These are phyloP conservation scores for Cordyceps farinosa DNA, from an alignment of 2,329 filamentous ascomycete species.

Conservation along the genomic window DNA sequence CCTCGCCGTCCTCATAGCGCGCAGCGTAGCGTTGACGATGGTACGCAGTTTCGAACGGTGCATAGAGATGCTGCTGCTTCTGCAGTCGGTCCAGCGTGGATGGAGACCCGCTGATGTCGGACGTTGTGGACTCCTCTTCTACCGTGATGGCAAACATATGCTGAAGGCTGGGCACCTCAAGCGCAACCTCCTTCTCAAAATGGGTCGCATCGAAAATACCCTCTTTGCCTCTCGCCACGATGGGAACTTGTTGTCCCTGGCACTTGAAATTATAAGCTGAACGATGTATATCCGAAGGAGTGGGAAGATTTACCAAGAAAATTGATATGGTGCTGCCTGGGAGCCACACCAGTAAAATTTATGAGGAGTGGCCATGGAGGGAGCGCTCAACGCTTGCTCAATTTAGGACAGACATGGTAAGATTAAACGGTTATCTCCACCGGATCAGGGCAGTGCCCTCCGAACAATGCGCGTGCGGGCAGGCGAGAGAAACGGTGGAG, in stretches of 20 bases:
- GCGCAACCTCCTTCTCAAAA: background rate
- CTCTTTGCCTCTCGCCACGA: background rate
- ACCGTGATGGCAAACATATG: background rate
- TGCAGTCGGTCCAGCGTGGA: background rate
- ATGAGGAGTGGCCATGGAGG: background rate
- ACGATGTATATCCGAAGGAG: background rate
- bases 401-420: no score
- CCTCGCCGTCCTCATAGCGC: background rate
- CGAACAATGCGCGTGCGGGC: no score
- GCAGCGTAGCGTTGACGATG: background rate
- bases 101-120: background rate
- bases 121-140: background rate
- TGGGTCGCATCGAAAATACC: background rate
- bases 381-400: background rate
- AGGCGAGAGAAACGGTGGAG: no score
- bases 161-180: background rate
- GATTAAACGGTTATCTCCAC: no score
- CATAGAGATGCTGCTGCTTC: background rate
- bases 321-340: background rate
- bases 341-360: background rate
- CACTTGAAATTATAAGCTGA: background rate
- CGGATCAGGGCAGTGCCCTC: no score
- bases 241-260: background rate
- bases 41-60: background rate
- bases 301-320: background rate